phyloP scores from a whole-genome alignment of 1,284 basidiomycete genomes.

The Peniophora sp. region DNA sequence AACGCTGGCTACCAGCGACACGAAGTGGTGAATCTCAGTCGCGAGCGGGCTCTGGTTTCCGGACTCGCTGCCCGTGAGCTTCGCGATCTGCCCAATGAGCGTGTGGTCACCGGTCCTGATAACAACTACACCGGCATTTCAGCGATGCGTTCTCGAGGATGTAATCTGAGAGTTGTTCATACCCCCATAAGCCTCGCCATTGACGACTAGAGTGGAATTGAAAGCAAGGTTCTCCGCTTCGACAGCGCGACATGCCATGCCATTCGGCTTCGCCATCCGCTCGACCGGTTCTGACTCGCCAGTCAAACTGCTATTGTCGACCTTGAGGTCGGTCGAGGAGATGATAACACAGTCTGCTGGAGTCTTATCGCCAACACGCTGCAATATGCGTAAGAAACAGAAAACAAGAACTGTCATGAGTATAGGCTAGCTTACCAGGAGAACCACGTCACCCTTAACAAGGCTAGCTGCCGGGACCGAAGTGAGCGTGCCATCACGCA shows the following conservation, averaged over 20 bases:
- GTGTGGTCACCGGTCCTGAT: constrained; percentile 63
- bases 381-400: neutral
- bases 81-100: constrained; percentile 61
- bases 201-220: constrained; percentile 61
- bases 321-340: constrained; percentile 51
- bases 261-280: constrained; percentile 37
- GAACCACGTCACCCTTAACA: constrained; percentile 63
- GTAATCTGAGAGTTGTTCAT: constrained; percentile 18
- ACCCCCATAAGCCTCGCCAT: constrained; percentile 63
- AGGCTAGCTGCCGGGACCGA: constrained; percentile 56
- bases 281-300: constrained; percentile 68
- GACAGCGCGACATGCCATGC: constrained; percentile 39
- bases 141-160: neutral
- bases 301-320: constrained; percentile 64
- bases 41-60: constrained; percentile 61
- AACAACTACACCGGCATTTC: constrained; percentile 34
- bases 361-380: constrained; percentile 64
- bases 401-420: neutral
- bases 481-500: constrained; percentile 51
- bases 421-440: constrained; percentile 34
- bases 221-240: constrained; percentile 63
- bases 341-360: constrained; percentile 59
- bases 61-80: constrained; percentile 51
- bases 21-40: constrained; percentile 55
- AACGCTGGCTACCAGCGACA: constrained; percentile 50